These are phyloP conservation scores for Darksidea phi DNA, from an alignment of 495 filamentous ascomycete species.

Conservation along the genomic window DNA sequence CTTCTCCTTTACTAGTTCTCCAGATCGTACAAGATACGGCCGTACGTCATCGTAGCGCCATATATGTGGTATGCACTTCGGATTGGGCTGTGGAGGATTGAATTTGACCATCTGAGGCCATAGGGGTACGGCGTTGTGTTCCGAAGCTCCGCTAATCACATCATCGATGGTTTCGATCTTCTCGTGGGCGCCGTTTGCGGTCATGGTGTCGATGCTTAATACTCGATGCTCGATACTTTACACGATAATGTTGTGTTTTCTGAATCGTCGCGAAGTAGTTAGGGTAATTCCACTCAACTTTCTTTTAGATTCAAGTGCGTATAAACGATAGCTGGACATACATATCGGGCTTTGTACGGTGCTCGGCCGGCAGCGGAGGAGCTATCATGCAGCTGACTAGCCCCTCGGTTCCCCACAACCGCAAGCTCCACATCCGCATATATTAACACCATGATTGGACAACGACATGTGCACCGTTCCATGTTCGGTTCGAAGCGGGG, in stretches of 20 bases:
- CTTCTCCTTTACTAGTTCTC: constrained; percentile 46
- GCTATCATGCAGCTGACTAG: neutral
- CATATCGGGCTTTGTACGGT: too few relatives aligned
- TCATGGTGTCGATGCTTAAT: neutral
- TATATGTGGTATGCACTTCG: constrained; percentile 42
- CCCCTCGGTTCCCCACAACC: constrained; percentile 13
- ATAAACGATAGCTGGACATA: too few relatives aligned
- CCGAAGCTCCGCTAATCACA: constrained; percentile 16
- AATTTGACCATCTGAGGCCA: constrained; percentile 50
- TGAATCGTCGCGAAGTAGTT: too few relatives aligned
- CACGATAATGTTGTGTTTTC: too few relatives aligned
- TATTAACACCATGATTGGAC: neutral
- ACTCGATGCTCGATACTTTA: too few relatives aligned
- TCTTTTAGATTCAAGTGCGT: too few relatives aligned
- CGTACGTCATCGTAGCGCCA: constrained; percentile 49
- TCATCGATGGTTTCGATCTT: constrained; percentile 18
- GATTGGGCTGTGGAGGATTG: constrained; percentile 49
- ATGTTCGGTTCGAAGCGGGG: neutral
- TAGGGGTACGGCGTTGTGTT: constrained; percentile 38
- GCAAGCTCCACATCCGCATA: neutral
- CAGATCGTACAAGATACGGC: constrained; percentile 46
- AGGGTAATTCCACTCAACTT: too few relatives aligned
- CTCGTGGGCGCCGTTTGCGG: constrained; percentile 2
- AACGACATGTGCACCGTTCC: neutral
- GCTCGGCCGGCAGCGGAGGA: too few relatives aligned